Evolutionary conservation across 306 rosid species (phyloP), one percentile per base, ranked within the genome.

Genomic region (Vigna nakashimae): DNA sequence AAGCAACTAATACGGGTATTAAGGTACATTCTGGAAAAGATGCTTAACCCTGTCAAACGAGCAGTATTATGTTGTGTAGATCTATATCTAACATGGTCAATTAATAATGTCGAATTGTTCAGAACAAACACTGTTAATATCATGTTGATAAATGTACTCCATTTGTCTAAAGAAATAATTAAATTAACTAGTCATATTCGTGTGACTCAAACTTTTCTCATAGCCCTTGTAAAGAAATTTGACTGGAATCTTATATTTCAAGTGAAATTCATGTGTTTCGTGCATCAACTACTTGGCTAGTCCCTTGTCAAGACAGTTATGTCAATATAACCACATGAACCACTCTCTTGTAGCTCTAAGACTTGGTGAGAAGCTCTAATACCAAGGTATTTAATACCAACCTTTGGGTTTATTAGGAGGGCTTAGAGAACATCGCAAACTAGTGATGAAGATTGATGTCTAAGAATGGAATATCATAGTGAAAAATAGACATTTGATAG

Each of bases 1-100:
- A 95, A 86, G 98, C 98, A 56, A 95, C 98, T 76, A 78, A 95
- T 86, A 92, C 90, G 7, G 98, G 98, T 73, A 83, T 95, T 82
- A 95, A 95, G 98, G 98, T 95, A 89, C 81, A 79, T 66, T 34
- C 48, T 56, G 11, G 22, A 38, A 52, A 22, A 71, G 65, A 72
- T 66, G 16, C 64, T 30, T 9, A 38, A 48, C 66, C 26, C 1
- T 53, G 40, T 65, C 42, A 26, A 51, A 58, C 50, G n/a, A 57
- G 50, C 26, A 60, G 50, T 55, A 20, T 59, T 49, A 49, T 6
- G 26, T 30, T 57, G 52, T 42, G 55, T 58, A 38, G 59, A 24
- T 16, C 20, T 18, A 7, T 22, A 20, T 45, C 34, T 65, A 45
- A 64, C 20, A 65, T 64, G 63, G 43, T 62, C 46, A 16, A 70